Evolutionary conservation across 225 moss, liverwort and hornwort genomes (phyloP).

Genomic region (Pseudoscleropodium purum): DNA sequence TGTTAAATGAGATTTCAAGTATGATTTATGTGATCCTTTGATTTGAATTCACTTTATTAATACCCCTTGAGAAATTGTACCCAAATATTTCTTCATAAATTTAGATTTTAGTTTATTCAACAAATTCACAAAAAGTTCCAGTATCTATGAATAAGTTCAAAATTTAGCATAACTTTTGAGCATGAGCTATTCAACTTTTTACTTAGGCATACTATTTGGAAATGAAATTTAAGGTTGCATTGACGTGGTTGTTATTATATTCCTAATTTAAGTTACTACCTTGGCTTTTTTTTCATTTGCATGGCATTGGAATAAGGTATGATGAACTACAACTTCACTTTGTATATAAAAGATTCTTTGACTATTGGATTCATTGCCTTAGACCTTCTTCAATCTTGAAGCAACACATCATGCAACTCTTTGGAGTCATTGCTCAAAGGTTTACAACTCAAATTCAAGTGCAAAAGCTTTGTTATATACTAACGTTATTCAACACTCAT

Average conservation of each 20-base stretch:
- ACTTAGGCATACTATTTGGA: not conserved
- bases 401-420: not conserved
- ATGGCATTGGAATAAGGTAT: not conserved
- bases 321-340: fast-evolving
- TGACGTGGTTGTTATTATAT: fast-evolving
- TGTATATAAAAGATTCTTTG: not conserved
- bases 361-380: not conserved
- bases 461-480: not conserved
- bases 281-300: not conserved
- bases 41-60: not conserved
- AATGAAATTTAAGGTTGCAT: not conserved
- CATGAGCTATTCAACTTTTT: fast-evolving
- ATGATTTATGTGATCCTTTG: not conserved
- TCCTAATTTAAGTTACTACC: not conserved
- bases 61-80: fast-evolving
- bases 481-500: not conserved
- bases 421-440: not conserved
- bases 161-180: not conserved
- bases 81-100: not conserved
- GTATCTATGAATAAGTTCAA: fast-evolving
- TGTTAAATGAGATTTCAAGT: not conserved
- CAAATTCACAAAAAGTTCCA: not conserved
- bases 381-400: not conserved
- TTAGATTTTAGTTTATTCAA: not conserved
- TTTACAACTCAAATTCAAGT: not conserved